phyloP scores from a whole-genome alignment of 192 early-diverging fungal species.

The Coemansia sp. region DNA sequence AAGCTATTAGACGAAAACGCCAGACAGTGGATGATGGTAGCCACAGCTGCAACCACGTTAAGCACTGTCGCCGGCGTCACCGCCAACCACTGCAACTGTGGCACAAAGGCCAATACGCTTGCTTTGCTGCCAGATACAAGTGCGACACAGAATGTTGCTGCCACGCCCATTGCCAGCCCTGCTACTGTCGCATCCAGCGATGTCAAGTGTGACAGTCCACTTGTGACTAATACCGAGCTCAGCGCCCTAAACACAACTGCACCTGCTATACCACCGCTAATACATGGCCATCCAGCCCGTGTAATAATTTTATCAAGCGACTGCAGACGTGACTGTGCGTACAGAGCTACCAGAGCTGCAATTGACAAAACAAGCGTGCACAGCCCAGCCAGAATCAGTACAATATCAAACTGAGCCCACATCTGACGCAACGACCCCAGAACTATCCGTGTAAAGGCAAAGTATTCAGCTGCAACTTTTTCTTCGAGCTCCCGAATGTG shows the following conservation, averaged over 20 bases:
- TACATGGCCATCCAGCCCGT: not conserved
- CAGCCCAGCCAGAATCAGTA: slow-evolving; percentile 73
- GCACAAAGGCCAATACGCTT: not conserved
- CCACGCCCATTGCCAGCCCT: slow-evolving; percentile 18
- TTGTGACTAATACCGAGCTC: not conserved
- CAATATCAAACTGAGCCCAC: slow-evolving; percentile 91
- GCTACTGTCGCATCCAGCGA: slow-evolving; percentile 20
- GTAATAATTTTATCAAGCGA: slow-evolving; percentile 17
- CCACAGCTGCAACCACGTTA: slow-evolving; percentile 35
- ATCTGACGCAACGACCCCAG: slow-evolving; percentile 73
- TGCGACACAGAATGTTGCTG: slow-evolving; percentile 17
- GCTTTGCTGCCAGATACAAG: not conserved
- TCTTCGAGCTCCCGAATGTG: slow-evolving; percentile 27
- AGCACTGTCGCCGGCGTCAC: slow-evolving; percentile 10
- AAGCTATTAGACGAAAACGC: slow-evolving; percentile 87
- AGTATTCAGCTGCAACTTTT: slow-evolving; percentile 38
- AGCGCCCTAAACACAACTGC: slow-evolving; percentile 20
- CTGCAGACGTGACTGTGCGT: slow-evolving; percentile 2
- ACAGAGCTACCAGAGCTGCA: slow-evolving; percentile 9
- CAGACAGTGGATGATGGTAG: slow-evolving; percentile 55
- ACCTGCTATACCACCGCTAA: slow-evolving; percentile 12
- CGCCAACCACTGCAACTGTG: slow-evolving; percentile 19
- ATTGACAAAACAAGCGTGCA: slow-evolving; percentile 47
- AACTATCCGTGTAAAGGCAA: slow-evolving; percentile 60
- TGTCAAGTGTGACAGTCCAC: slow-evolving; percentile 13